Evolutionary conservation across 345 rosid species (phyloP), one percentile per base, ranked within the genome.

Genomic region (Gossypium rotundifolium): DNA sequence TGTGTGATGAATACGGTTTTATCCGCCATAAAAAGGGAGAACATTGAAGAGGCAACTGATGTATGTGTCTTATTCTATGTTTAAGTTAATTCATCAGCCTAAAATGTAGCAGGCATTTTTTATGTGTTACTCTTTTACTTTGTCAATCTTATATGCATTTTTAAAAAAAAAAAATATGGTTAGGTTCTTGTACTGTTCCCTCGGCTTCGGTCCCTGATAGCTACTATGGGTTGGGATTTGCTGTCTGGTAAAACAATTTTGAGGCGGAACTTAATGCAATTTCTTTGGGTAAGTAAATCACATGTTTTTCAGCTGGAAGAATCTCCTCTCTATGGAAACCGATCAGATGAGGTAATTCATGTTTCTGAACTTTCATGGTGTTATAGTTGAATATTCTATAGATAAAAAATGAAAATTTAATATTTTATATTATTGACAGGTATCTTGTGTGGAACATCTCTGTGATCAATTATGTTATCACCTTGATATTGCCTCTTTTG

Each of bases 171-270:
- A n/a, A 54, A 0, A 54, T 55, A 20, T 20, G 60, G 55, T 55
- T 82, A 94, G 98, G 77, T 94, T 76, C 93, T 94, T 78, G 65
- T 73, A 65, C 79, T 90, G 75, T 89, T 86, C 81, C 98, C 97
- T 11, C 86, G 88, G 74, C 89, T 94, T 76, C 86, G 87, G 79
- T 93, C 98, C 20, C 65, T 94, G 53, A 88, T 92, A 74, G 98
- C 97, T 76, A 88, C 89, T 68, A 94, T 94, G 96, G 97, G 97
- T 59, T 94, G 98, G 98, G 98, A 94, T 86, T 82, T 94, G 51
- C 80, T 94, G 80, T 78, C 86, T 73, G 92, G 95, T 60, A 90
- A 92, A 83, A 89, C 98, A 54, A 69, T 78, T 72, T 74, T 81
- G 62, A 87, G 97, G 71, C 86, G 89, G 81, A 87, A 87, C 65